Conservation (phyloP, 805 yeast genomes). For the Yamadazyma olivae region DNA sequence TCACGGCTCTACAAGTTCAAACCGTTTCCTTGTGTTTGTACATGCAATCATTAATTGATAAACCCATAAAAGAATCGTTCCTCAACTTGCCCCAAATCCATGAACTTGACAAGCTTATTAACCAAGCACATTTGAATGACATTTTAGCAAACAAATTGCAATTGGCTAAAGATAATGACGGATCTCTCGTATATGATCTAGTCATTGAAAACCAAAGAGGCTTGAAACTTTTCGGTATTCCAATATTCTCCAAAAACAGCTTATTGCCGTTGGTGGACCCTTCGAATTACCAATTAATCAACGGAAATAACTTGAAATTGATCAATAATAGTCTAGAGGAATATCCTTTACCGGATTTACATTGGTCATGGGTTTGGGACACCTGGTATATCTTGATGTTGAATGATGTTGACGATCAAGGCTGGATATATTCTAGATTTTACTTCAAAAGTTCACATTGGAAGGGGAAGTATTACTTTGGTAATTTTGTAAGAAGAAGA, state of each 20-base stretch:
- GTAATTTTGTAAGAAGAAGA: slow-evolving; percentile 64
- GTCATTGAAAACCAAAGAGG: slow-evolving; percentile 57
- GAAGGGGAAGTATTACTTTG: slow-evolving; percentile 60
- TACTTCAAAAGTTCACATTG: slow-evolving; percentile 50
- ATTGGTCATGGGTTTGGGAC: slow-evolving; percentile 69
- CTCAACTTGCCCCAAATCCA: slow-evolving; percentile 10
- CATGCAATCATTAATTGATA: slow-evolving; percentile 9
- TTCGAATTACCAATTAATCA: slow-evolving; percentile 42
- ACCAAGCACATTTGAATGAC: slow-evolving; percentile 4
- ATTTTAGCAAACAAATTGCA: slow-evolving; percentile 5
- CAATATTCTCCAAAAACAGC: slow-evolving; percentile 44
- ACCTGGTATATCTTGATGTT: slow-evolving; percentile 74
- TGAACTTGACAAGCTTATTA: slow-evolving; percentile 7
- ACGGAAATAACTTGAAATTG: slow-evolving; percentile 33
- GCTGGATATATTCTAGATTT: slow-evolving; percentile 70
- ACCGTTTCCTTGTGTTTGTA: too few relatives aligned
- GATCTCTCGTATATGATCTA: slow-evolving; percentile 30
- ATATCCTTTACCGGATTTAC: slow-evolving; percentile 53
- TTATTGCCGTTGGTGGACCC: slow-evolving; percentile 51
- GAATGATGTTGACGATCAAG: slow-evolving; percentile 74
- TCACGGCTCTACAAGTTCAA: too few relatives aligned
- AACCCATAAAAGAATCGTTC: slow-evolving; percentile 4
- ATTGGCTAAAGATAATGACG: neutral
- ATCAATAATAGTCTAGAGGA: slow-evolving; percentile 26
- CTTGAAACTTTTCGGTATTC: slow-evolving; percentile 48